Conservation (phyloP, 352 stramenopile genomes). For the Phytophthora podocarpi region DNA sequence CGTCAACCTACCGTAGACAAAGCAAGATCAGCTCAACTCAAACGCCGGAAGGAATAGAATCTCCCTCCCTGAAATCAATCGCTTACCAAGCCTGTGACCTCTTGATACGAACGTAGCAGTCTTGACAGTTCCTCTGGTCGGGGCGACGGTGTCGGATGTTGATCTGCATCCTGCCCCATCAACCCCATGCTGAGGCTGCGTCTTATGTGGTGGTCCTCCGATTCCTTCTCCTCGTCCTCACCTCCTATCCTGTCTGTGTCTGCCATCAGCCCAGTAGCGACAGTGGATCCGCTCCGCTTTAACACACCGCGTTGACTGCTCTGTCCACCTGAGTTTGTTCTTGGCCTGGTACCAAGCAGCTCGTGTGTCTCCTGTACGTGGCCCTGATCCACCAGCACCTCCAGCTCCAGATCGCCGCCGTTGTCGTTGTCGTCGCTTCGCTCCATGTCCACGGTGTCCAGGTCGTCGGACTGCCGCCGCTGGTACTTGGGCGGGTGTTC, state of each 20-base stretch:
- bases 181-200: constrained; percentile 28
- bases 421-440: constrained; percentile 31
- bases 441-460: constrained; percentile 40
- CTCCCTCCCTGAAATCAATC: neutral
- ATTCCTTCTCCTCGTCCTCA: constrained; percentile 31
- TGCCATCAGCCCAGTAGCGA: constrained; percentile 4
- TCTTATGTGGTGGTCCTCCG: constrained; percentile 27
- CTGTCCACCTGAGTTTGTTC: constrained; percentile 8
- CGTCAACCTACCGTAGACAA: constrained; percentile 45
- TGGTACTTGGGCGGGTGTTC: constrained; percentile 65
- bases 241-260: constrained; percentile 7
- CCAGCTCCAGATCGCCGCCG: constrained; percentile 31
- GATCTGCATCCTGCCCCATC: constrained; percentile 31
- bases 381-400: constrained; percentile 23
- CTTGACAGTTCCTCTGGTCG: constrained; percentile 33
- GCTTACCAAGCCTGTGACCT: constrained; percentile 58
- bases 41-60: neutral
- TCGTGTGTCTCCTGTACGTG: constrained; percentile 40
- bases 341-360: constrained; percentile 41
- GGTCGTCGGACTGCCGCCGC: constrained; percentile 61
- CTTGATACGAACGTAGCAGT: constrained; percentile 72
- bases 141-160: constrained; percentile 38
- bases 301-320: constrained; percentile 15
- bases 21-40: constrained; percentile 1
- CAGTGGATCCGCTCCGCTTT: constrained; percentile 18